Conservation (phyloP, 805 yeast genomes). For the Starmerella vitae region DNA sequence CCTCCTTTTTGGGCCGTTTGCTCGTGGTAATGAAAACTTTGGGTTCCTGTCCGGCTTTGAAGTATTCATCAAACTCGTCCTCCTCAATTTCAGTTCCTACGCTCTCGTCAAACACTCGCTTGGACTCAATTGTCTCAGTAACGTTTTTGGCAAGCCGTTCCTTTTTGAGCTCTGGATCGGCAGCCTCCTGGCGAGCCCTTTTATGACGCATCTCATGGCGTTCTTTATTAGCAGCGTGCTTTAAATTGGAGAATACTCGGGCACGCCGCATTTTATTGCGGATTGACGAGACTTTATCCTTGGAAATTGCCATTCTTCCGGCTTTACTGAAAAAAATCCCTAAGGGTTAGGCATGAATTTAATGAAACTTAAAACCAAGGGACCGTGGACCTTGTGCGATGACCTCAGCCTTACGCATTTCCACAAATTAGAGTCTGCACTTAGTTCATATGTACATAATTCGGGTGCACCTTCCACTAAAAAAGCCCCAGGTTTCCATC, state of each 20-base stretch:
- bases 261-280: slow-evolving; percentile 72
- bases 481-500: slow-evolving; percentile 42
- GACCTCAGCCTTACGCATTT: slow-evolving; percentile 24
- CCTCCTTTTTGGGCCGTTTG: slow-evolving; percentile 70
- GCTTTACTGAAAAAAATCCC: too few relatives aligned
- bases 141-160: slow-evolving; percentile 67
- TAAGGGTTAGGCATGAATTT: too few relatives aligned
- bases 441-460: slow-evolving; percentile 21
- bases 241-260: slow-evolving; percentile 56
- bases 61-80: slow-evolving; percentile 45
- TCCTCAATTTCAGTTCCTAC: slow-evolving; percentile 36
- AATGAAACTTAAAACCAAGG: slow-evolving; percentile 4
- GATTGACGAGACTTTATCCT: slow-evolving; percentile 31
- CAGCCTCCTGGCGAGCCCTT: slow-evolving; percentile 76
- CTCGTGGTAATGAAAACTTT: slow-evolving; percentile 84
- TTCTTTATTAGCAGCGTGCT: slow-evolving; percentile 59
- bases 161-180: slow-evolving; percentile 67
- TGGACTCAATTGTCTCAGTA: slow-evolving; percentile 70
- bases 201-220: slow-evolving; percentile 66
- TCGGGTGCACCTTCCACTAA: slow-evolving; percentile 9
- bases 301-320: slow-evolving; percentile 19
- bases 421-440: slow-evolving; percentile 23
- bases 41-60: slow-evolving; percentile 46
- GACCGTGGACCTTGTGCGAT: slow-evolving; percentile 23
- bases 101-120: slow-evolving; percentile 79